phyloP scores from a whole-genome alignment of 2,329 filamentous ascomycete species.

The Pseudopyrenochaeta lycopersici region DNA sequence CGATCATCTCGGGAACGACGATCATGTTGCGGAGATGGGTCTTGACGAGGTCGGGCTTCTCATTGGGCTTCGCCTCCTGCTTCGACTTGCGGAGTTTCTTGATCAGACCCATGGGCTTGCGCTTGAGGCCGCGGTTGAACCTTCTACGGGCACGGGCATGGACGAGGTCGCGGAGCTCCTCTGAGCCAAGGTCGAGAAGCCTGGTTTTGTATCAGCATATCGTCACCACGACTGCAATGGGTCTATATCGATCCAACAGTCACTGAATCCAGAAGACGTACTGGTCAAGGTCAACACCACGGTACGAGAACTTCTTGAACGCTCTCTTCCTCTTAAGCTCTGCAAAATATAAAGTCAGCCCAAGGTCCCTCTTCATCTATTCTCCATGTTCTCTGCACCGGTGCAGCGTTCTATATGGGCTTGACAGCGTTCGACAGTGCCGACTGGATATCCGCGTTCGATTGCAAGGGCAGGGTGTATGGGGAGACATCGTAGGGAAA shows the following conservation, averaged over 20 bases:
- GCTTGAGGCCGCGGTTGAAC: constrained; percentile 99
- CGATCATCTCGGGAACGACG: constrained; percentile 99
- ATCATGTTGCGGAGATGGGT: constrained; percentile 99
- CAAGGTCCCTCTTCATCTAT: constrained; percentile 17
- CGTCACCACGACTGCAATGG: constrained; percentile 1
- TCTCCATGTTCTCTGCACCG: constrained; percentile 1
- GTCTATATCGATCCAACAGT: constrained; percentile 1
- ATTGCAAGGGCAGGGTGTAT: constrained; percentile 7
- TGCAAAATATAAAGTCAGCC: constrained; percentile 49
- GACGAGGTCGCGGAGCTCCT: constrained; percentile 99
- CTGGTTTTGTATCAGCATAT: constrained; percentile 59
- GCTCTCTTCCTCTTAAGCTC: constrained; percentile 99
- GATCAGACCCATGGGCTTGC: constrained; percentile 99
- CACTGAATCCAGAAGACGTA: constrained; percentile 63
- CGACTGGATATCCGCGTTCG: constrained; percentile 15
- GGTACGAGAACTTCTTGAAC: constrained; percentile 99
- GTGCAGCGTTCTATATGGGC: not conserved
- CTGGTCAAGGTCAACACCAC: constrained; percentile 99
- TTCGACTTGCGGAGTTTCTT: constrained; percentile 99
- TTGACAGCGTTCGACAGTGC: not conserved
- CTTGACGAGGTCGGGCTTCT: constrained; percentile 99
- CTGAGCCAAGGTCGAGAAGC: constrained; percentile 97
- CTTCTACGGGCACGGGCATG: constrained; percentile 97
- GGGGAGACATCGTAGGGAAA: constrained; percentile 14
- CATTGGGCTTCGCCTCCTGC: constrained; percentile 73